Base-by-base conservation (phyloP, 306 rosid genomes). In the Quillaja saponaria region DNA sequence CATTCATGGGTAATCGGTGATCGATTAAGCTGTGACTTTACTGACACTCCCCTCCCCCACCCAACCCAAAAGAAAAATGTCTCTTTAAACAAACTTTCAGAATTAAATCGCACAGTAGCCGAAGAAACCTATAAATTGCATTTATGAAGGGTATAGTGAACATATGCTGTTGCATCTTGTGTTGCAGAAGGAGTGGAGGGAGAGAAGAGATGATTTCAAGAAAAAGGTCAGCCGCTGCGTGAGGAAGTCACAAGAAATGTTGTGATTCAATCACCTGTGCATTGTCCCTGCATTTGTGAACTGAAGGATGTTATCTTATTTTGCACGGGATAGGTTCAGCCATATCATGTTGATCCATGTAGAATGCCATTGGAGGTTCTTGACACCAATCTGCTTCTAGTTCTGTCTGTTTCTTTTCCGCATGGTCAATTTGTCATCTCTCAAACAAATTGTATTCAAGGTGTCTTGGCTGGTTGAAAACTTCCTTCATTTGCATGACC, bases 141-240 rank as follows among this genome's bases (percentile, higher is more conserved):
- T 25, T 25, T n/a, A n/a, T n/a, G n/a, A n/a, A n/a, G n/a, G n/a
- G n/a, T n/a, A n/a, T n/a, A n/a, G 4, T 25, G 3, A 4, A 25
- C 31, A 17, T 46, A 10, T 66, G 3, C 7, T 41, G 55, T 45
- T 39, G 40, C 47, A 7, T 70, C 8, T 59, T 16, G 35, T 68
- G 40, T 61, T 80, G 85, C 94, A 92, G 98, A 92, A 92, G 47
- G 88, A 84, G 78, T 92, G 98, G 98, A 86, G 98, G 76, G 98
- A 92, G 5, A 66, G 73, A 68, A 87, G 96, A 80, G 98, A 92
- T 28, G 98, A 86, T 3, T 92, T 92, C 94, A 88, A 87, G 90
- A 92, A 88, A 70, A 92, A 86, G 77, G 95, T 92, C 42, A 59
- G 98, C 66, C 88, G 94, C 42, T 88, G 98, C 13, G 95, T 92